These are phyloP conservation scores for Erodium trifolium DNA, from an alignment of 441 rosid genomes.

Conservation along the genomic window DNA sequence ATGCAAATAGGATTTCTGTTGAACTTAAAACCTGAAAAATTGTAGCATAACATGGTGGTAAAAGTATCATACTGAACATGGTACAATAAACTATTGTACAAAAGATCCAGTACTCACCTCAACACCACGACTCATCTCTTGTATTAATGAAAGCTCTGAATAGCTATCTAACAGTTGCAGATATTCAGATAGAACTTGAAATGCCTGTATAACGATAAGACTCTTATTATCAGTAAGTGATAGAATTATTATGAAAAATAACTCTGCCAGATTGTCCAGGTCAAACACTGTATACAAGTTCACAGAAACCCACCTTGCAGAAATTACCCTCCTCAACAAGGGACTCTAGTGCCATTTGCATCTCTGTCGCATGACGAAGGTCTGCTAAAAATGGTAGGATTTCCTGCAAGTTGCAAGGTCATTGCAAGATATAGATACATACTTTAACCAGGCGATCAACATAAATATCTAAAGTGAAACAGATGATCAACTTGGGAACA, in stretches of 20 bases:
- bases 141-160: constrained; percentile 74
- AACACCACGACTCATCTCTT: constrained; percentile 94
- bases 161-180: constrained; percentile 87
- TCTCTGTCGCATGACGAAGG: constrained; percentile 64
- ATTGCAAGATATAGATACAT: neutral
- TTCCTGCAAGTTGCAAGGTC: constrained; percentile 42
- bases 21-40: neutral
- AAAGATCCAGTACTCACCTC: constrained; percentile 50
- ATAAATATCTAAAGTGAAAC: constrained; percentile 4
- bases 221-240: constrained; percentile 17
- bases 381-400: constrained; percentile 74
- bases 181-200: constrained; percentile 94
- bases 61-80: neutral
- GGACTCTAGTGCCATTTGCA: constrained; percentile 78
- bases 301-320: too few species aligned
- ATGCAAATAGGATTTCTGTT: constrained; percentile 2
- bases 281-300: neutral
- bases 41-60: constrained; percentile 4
- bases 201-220: constrained; percentile 53
- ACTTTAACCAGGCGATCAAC: neutral
- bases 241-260: constrained; percentile 11
- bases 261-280: constrained; percentile 8
- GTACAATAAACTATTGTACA: neutral
- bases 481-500: constrained; percentile 2
- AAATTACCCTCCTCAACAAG: constrained; percentile 86